These are phyloP conservation scores for Helicostylum pulchrum DNA, from an alignment of 192 early-diverging fungal species.

Conservation along the genomic window DNA sequence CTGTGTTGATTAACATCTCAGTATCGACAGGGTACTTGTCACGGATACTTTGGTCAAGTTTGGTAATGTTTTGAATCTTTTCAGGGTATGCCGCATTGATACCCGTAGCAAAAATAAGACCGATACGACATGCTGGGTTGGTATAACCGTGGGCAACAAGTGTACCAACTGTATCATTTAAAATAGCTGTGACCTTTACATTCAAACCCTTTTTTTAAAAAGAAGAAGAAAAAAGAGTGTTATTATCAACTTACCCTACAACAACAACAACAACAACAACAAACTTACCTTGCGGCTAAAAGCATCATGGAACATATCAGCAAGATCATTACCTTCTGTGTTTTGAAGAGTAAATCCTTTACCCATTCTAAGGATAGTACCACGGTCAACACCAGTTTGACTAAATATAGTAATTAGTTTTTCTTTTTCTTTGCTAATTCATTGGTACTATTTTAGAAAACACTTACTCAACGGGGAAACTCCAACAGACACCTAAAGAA, in stretches of 20 bases:
- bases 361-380: slow-evolving; percentile 56
- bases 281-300: slow-evolving; percentile 57
- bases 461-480: slow-evolving; percentile 77
- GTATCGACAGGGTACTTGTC: slow-evolving; percentile 45
- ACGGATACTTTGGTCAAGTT: slow-evolving; percentile 55
- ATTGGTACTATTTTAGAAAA: slow-evolving; percentile 1
- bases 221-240: not conserved
- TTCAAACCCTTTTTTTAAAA: slow-evolving; percentile 52
- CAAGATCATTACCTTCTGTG: slow-evolving; percentile 81
- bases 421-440: not conserved
- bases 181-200: slow-evolving; percentile 78
- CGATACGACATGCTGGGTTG: slow-evolving; percentile 75
- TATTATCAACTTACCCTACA: not conserved
- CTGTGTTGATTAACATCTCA: slow-evolving; percentile 94
- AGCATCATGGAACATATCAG: slow-evolving; percentile 79
- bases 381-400: slow-evolving; percentile 52
- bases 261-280: slow-evolving; percentile 4
- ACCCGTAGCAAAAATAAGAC: slow-evolving; percentile 91
- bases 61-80: slow-evolving; percentile 68
- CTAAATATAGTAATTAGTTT: slow-evolving; percentile 30
- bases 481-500: slow-evolving; percentile 76
- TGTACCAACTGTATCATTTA: slow-evolving; percentile 97
- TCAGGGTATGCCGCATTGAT: slow-evolving; percentile 97
- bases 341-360: slow-evolving; percentile 84
- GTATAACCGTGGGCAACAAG: slow-evolving; percentile 86